A percentile compares a stretch with the other conserved stretches of the same genome.
Evolutionary conservation across 2,329 filamentous ascomycete genomes (phyloP).

Genomic region (Xylaria hypoxylon): DNA sequence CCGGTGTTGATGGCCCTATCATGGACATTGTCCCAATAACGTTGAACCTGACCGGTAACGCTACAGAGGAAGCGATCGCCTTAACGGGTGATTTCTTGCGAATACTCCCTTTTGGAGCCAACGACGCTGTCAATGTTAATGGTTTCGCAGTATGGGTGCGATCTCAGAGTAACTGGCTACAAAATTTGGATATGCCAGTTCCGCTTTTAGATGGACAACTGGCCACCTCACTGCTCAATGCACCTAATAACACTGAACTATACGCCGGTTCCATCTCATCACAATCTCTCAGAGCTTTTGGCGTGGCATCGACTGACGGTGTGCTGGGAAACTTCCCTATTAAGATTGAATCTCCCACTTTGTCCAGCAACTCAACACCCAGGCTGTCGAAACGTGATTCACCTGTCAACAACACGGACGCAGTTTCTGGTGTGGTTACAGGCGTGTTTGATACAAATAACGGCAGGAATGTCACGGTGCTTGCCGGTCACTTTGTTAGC

Average conservation of each 20-base stretch:
- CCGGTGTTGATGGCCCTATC: conserved; percentile 85
- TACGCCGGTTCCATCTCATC: conserved; percentile 88
- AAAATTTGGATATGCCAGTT: conserved; percentile 75
- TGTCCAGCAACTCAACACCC: conserved; percentile 50
- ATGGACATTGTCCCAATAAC: conserved; percentile 78
- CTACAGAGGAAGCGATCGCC: conserved; percentile 78
- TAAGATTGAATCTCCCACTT: conserved; percentile 59
- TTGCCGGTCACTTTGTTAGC: conserved; percentile 88
- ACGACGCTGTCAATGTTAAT: conserved; percentile 69
- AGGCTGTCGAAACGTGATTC: conserved; percentile 61
- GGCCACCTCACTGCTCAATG: conserved; percentile 73
- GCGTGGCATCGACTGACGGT: conserved; percentile 74
- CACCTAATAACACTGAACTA: conserved; percentile 72
- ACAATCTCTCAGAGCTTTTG: conserved; percentile 77
- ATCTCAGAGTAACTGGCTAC: conserved; percentile 85
- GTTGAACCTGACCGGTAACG: conserved; percentile 78
- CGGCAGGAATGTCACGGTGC: conserved; percentile 82
- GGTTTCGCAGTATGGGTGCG: conserved; percentile 95
- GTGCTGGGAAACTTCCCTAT: conserved; percentile 69
- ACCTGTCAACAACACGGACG: conserved; percentile 51
- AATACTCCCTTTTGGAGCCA: conserved; percentile 75
- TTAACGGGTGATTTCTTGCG: conserved; percentile 83
- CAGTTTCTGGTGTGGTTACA: conserved; percentile 76
- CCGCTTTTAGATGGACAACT: conserved; percentile 79
- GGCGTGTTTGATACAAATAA: conserved; percentile 81